A percentile compares a stretch with the other conserved stretches of the same genome.
Evolutionary conservation across 2,329 filamentous ascomycete species (phyloP).

Genomic region (Claviceps purpurea): DNA sequence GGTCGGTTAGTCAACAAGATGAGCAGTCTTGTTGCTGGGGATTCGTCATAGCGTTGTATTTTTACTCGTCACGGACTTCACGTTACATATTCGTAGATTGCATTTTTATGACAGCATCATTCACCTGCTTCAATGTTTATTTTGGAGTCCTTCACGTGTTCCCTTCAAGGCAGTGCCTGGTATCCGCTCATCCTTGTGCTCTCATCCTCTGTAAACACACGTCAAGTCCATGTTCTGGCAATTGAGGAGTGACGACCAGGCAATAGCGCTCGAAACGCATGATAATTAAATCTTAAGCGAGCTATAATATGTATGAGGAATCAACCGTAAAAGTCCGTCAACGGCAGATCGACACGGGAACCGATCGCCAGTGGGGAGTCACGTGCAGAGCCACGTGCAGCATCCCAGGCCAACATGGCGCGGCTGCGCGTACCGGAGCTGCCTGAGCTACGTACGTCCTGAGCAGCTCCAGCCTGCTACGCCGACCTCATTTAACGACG

Average conservation of each 20-base stretch:
- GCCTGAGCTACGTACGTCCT: slow-evolving; percentile 25
- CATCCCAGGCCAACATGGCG: slow-evolving; percentile 7
- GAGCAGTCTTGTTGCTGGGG: neutral
- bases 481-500: slow-evolving; percentile 12
- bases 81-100: too few species aligned
- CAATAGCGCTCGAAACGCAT: too few species aligned
- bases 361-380: neutral
- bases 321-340: neutral
- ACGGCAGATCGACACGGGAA: neutral
- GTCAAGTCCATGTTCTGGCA: too few species aligned
- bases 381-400: neutral
- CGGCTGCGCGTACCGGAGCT: slow-evolving; percentile 29
- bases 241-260: too few species aligned
- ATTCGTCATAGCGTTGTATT: neutral
- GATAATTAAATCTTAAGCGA: neutral
- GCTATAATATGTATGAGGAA: neutral
- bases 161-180: too few species aligned
- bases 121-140: too few species aligned
- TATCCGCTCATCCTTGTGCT: too few species aligned
- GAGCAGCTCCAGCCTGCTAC: slow-evolving; percentile 22
- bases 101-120: too few species aligned
- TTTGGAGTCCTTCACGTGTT: too few species aligned
- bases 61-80: neutral
- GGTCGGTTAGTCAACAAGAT: neutral
- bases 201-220: too few species aligned